A percentile compares a stretch with the other conserved stretches of the same genome.
phyloP scores from a whole-genome alignment of 1,139 yeast genomes.

The Candida tropicalis region DNA sequence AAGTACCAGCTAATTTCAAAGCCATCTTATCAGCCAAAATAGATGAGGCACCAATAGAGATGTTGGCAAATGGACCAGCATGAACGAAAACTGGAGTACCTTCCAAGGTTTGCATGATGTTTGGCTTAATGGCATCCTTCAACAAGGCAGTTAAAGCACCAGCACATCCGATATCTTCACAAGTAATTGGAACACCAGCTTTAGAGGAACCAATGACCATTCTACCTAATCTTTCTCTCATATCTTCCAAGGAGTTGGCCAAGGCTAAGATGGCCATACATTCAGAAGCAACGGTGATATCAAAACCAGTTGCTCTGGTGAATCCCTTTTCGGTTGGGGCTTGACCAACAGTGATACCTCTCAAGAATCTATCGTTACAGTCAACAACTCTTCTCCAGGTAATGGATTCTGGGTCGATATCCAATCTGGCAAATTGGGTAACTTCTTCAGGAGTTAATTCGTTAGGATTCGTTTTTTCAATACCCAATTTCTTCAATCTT shows the following conservation, averaged over 20 bases:
- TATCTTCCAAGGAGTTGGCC: slow-evolving; percentile 75
- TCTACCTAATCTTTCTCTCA: slow-evolving; percentile 87
- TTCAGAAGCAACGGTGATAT: slow-evolving; percentile 95
- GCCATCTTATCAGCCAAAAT: slow-evolving; percentile 96
- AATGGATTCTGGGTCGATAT: slow-evolving; percentile 90
- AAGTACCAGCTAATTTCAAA: slow-evolving; percentile 83
- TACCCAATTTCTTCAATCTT: slow-evolving; percentile 80
- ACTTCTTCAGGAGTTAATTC: slow-evolving; percentile 82
- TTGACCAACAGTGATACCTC: slow-evolving; percentile 90
- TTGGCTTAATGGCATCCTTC: slow-evolving; percentile 97
- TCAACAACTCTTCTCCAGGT: slow-evolving; percentile 98
- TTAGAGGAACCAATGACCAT: slow-evolving; percentile 88
- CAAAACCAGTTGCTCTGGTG: slow-evolving; percentile 90
- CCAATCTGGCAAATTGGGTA: slow-evolving; percentile 76
- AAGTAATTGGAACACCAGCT: slow-evolving; percentile 87
- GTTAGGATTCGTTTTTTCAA: slow-evolving; percentile 78
- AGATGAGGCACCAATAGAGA: slow-evolving; percentile 95
- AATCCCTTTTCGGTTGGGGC: slow-evolving; percentile 95
- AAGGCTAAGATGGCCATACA: slow-evolving; percentile 98
- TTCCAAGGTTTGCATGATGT: slow-evolving; percentile 96
- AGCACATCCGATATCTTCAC: slow-evolving; percentile 96
- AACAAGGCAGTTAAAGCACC: slow-evolving; percentile 95
- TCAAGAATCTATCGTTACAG: slow-evolving; percentile 89
- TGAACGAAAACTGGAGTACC: slow-evolving; percentile 98
- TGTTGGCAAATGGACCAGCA: slow-evolving; percentile 98